phyloP scores from a whole-genome alignment of 176 grass and related monocot genomes.

The Tillandsia fasciculata region DNA sequence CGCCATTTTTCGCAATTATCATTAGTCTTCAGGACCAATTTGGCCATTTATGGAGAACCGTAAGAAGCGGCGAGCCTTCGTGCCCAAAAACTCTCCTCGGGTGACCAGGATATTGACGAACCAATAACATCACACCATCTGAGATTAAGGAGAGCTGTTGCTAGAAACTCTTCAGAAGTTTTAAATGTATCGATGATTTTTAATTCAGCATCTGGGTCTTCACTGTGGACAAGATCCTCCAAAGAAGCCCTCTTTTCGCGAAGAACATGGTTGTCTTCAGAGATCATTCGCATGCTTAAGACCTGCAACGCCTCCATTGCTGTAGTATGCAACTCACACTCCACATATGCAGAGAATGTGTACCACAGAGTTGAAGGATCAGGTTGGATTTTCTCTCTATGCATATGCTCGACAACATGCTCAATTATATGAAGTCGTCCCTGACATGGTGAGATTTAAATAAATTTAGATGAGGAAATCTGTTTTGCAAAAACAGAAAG shows the following conservation, averaged over 20 bases:
- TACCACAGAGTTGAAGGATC: conserved; percentile 51
- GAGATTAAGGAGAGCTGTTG: conserved; percentile 58
- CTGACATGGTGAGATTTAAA: conserved; percentile 18
- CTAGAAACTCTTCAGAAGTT: conserved; percentile 39
- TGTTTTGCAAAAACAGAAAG: neutral
- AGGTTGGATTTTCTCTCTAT: conserved; percentile 45
- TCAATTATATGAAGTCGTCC: conserved; percentile 69
- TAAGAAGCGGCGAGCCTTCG: conserved; percentile 47
- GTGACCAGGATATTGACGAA: conserved; percentile 60
- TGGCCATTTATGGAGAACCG: conserved; percentile 1
- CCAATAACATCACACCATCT: conserved; percentile 58
- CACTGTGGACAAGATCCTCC: conserved; percentile 63
- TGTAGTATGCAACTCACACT: conserved; percentile 44
- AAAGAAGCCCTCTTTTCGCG: conserved; percentile 37
- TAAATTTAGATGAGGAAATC: neutral
- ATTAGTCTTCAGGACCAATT: no score
- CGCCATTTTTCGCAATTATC: no score
- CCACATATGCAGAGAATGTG: conserved; percentile 48
- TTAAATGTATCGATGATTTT: conserved; percentile 45
- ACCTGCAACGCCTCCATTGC: conserved; percentile 71
- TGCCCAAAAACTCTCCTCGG: conserved; percentile 69
- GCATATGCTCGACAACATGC: conserved; percentile 47
- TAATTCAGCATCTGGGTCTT: conserved; percentile 57
- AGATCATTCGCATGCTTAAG: conserved; percentile 70
- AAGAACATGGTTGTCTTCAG: conserved; percentile 31